Base-by-base conservation (phyloP, 2,329 filamentous ascomycete genomes). In the Fusarium circinatum region DNA sequence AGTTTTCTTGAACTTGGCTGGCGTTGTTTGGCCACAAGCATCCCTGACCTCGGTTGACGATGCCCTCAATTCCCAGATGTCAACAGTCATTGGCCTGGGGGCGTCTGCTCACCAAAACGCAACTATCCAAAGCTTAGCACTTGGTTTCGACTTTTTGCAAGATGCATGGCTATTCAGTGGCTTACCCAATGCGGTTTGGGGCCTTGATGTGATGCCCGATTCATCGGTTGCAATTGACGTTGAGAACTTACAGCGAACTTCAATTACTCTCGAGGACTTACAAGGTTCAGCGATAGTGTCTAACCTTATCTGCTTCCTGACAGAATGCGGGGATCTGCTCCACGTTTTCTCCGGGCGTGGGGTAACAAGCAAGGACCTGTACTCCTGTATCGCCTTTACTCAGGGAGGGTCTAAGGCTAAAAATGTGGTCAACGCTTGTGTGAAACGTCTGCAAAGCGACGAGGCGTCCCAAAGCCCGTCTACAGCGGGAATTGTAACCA, bases 401-500 rank as follows among this genome's bases (percentile, higher is more conserved):
- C 64, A 60, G 1, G 12, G 36, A 18, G 42, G 32, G 0, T n/a
- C 15, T 1, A 41, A 32, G 13, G 26, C 34, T 13, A 70, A 38
- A 2, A 30, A 24, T 1, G 3, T 18, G 2, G 62, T 56, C 9
- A 26, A 18, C 17, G 4, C 8, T 1, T 64, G 24, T 17, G 24
- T 36, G 6, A 0, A 38, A 9, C 54, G 54, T 3, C 2, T 68
- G 0, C 12, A 28, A 1, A 7, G 0, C 3, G 7, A 34, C 1
- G 9, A 1, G 0, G 0, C n/a, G 0, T 13, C 3, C 7, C 24
- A 22, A 9, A 17, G 1, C 7, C 0, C 8, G 5, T 13, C 5
- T 32, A 3, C 10, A 0, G 7, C 0, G 2, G 30, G 30, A 3
- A 8, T 54, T 9, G 0, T 70, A 0, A 14, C 32, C 1, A 38